Percentiles rank a stretch among this genome's conserved stretches.
Evolutionary conservation across 2,329 filamentous ascomycete genomes (phyloP).

Genomic region (Hypoxylon sp.): DNA sequence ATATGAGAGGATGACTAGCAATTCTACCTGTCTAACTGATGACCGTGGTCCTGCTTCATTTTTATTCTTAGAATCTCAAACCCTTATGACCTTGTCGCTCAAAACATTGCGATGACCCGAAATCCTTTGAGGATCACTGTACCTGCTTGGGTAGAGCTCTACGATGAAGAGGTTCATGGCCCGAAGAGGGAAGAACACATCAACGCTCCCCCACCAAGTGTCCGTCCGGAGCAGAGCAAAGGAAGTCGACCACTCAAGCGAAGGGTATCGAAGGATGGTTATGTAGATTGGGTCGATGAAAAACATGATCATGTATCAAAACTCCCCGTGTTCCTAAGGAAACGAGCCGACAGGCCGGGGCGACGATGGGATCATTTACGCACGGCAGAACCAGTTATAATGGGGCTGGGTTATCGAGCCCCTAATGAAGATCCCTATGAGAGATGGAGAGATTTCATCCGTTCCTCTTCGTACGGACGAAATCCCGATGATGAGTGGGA

Average conservation of each 20-base stretch:
- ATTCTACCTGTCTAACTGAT: conserved; percentile 23
- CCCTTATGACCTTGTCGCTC: conserved; percentile 40
- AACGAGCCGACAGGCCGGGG: conserved; percentile 64
- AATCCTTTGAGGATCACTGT: conserved; percentile 52
- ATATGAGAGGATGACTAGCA: conserved; percentile 42
- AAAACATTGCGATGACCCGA: conserved; percentile 47
- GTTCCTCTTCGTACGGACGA: conserved; percentile 67
- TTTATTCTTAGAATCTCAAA: conserved; percentile 40
- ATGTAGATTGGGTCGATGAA: conserved; percentile 55
- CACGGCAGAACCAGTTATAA: conserved; percentile 71
- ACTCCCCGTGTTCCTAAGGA: conserved; percentile 63
- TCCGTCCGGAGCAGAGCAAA: conserved; percentile 49
- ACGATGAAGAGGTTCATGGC: conserved; percentile 51
- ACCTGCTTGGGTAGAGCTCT: conserved; percentile 54
- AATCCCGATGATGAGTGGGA: conserved; percentile 63
- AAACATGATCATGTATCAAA: conserved; percentile 54
- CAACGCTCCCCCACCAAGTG: conserved; percentile 46
- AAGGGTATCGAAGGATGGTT: conserved; percentile 55
- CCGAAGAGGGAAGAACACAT: conserved; percentile 36
- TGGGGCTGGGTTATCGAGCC: conserved; percentile 63
- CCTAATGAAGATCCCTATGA: conserved; percentile 59
- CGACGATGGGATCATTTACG: conserved; percentile 73
- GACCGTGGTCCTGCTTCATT: conserved; percentile 26
- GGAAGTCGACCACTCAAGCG: conserved; percentile 50
- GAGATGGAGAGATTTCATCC: conserved; percentile 68